Evolutionary conservation across 768 basidiomycete species (phyloP).

Genomic region (Chalciporus pseudorubinellus): DNA sequence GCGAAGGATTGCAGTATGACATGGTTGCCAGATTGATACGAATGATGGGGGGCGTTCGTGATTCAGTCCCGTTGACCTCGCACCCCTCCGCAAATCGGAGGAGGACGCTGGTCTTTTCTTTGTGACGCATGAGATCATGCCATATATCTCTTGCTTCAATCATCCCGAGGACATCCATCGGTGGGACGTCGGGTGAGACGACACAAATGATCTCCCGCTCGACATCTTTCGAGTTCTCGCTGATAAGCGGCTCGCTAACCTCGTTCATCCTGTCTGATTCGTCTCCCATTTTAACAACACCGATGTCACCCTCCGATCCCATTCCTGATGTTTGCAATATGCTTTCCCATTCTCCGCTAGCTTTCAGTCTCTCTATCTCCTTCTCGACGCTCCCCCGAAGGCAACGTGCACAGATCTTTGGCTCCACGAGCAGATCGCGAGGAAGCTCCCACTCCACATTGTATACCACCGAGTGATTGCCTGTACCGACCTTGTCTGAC

Average conservation of each 20-base stretch:
- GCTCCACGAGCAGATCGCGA: slow-evolving; percentile 34
- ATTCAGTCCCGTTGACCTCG: not conserved
- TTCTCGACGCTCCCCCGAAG: slow-evolving; percentile 30
- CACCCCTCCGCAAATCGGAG: not conserved
- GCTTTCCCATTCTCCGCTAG: slow-evolving; percentile 19
- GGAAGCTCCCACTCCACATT: slow-evolving; percentile 53
- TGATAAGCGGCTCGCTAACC: not conserved
- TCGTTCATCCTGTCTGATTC: not conserved
- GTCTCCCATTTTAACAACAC: not conserved
- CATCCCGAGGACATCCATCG: not conserved
- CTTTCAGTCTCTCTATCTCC: slow-evolving; percentile 23
- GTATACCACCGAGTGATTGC: slow-evolving; percentile 55
- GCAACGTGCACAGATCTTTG: slow-evolving; percentile 39
- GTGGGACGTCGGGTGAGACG: not conserved
- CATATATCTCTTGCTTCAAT: not conserved
- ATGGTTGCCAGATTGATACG: slow-evolving; percentile 17
- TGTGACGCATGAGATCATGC: not conserved
- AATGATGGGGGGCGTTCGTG: not conserved
- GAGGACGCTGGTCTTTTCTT: fast-evolving
- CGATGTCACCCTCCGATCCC: slow-evolving; percentile 6
- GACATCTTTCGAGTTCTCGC: slow-evolving; percentile 8
- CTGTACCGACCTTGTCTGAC: slow-evolving; percentile 36
- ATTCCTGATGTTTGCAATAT: slow-evolving; percentile 8
- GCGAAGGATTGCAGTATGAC: slow-evolving; percentile 2
- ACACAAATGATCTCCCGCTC: slow-evolving; percentile 17